These are phyloP conservation scores for Suhomyces kilbournensis DNA, from an alignment of 805 yeast genomes.

Conservation along the genomic window DNA sequence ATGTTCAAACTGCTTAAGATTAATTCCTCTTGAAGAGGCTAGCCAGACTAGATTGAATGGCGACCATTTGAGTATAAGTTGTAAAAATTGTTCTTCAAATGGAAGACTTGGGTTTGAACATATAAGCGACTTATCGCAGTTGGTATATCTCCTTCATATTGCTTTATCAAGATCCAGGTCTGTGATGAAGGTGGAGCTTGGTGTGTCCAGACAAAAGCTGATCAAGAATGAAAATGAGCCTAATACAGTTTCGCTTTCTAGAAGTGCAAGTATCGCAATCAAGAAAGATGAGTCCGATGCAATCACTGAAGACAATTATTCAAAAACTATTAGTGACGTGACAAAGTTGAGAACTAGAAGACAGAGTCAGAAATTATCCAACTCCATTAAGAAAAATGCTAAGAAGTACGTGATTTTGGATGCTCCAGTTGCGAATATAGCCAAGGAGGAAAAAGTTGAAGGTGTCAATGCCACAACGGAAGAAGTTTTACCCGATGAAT, in stretches of 20 bases:
- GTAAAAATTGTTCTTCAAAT: constrained; percentile 58
- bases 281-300: background rate
- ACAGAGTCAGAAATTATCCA: constrained; percentile 57
- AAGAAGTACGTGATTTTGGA: constrained; percentile 66
- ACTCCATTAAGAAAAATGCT: constrained; percentile 55
- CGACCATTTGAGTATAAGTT: constrained; percentile 19
- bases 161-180: constrained; percentile 74
- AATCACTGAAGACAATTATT: constrained; percentile 49
- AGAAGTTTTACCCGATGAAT: constrained; percentile 13
- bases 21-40: constrained; percentile 26
- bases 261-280: background rate
- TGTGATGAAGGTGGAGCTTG: constrained; percentile 43
- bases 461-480: constrained; percentile 10
- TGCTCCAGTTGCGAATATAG: constrained; percentile 52
- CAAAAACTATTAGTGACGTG: constrained; percentile 70
- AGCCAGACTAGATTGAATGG: constrained; percentile 42
- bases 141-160: constrained; percentile 73
- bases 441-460: constrained; percentile 23
- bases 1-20: constrained; percentile 58
- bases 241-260: background rate
- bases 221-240: background rate
- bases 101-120: constrained; percentile 52
- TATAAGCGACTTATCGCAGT: constrained; percentile 71
- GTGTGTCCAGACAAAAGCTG: background rate
- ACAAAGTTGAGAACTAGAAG: constrained; percentile 72